Base-by-base conservation (phyloP, 2,329 filamentous ascomycete species). In the Ciborinia camelliae region DNA sequence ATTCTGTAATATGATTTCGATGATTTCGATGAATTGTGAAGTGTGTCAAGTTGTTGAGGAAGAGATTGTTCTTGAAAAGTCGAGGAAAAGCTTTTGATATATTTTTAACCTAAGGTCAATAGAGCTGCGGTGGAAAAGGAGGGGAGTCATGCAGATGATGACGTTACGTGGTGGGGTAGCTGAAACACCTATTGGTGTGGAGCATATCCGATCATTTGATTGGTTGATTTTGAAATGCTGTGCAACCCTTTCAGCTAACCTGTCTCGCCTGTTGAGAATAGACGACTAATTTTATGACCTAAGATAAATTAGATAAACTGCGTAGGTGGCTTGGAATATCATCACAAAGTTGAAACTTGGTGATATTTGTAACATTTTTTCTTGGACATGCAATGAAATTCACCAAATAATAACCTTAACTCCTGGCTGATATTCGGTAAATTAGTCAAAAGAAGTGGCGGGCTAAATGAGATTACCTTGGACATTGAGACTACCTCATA, bases 101-200 rank as follows among this genome's bases (percentile, higher is more conserved):
- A 35, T 35, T 26, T 47, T 35, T 18, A 20, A 23, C 18, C 0
- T 23, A 39, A 14, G 28, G 32, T 47, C 54, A 47, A 18, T 41
- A 4, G 54, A 18, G 39, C 28, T 58, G n/a, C n/a, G n/a, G n/a
- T n/a, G 28, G 41, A 47, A 26, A 57, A 57, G 54, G 54, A 57
- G 54, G 54, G 54, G 54, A 45, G 45, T 45, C 39, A 18, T 58
- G 41, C 54, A 47, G 28, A 58, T 59, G 55, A 59, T 59, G 55
- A 59, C 55, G 41, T 59, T 59, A 15, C n/a, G n/a, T 47, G 41
- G 55, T 59, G 55, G 55, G 41, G 41, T 59, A 59, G 55, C 41
- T 48, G 55, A 47, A 35, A 32, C 55, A 28, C 55, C 55, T 58
- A 47, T 58, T 58, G 20, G 8, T 23, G 28, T 47, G 55, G 55